Conservation (phyloP, 805 yeast species). For the Yarrowia bubula region DNA sequence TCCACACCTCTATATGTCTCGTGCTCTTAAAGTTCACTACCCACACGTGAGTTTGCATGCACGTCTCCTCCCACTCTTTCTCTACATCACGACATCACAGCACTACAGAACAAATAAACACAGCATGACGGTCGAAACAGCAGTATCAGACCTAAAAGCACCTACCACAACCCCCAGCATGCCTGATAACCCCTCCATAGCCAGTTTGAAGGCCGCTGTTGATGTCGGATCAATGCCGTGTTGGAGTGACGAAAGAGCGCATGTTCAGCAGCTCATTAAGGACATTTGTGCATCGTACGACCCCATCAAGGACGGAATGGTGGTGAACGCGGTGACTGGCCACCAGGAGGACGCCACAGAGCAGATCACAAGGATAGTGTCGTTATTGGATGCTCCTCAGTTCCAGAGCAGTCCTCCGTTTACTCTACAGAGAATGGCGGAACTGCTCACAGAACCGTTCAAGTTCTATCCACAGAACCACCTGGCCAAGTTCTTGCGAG, state of each 20-base stretch:
- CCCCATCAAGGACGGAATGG: neutral
- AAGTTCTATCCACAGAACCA: constrained; percentile 31
- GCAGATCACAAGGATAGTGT: neutral
- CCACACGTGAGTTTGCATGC: neutral
- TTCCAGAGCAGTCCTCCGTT: constrained; percentile 41
- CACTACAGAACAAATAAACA: neutral
- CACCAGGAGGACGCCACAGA: neutral
- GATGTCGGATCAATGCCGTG: neutral
- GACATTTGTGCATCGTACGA: constrained; percentile 17
- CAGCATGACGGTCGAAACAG: neutral
- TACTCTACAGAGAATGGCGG: constrained; percentile 43
- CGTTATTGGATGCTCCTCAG: constrained; percentile 20
- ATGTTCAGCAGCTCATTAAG: constrained; percentile 8
- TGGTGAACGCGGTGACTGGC: constrained; percentile 10
- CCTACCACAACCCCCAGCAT: neutral
- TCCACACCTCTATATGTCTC: neutral
- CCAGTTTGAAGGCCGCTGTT: neutral
- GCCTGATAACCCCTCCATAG: neutral
- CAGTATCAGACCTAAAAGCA: neutral
- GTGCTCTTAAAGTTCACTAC: neutral
- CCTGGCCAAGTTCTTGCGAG: constrained; percentile 36
- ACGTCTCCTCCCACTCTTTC: neutral
- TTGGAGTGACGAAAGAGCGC: neutral
- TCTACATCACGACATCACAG: neutral
- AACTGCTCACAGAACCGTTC: constrained; percentile 37